phyloP scores from a whole-genome alignment of 306 rosid species.

The Prunus padus region DNA sequence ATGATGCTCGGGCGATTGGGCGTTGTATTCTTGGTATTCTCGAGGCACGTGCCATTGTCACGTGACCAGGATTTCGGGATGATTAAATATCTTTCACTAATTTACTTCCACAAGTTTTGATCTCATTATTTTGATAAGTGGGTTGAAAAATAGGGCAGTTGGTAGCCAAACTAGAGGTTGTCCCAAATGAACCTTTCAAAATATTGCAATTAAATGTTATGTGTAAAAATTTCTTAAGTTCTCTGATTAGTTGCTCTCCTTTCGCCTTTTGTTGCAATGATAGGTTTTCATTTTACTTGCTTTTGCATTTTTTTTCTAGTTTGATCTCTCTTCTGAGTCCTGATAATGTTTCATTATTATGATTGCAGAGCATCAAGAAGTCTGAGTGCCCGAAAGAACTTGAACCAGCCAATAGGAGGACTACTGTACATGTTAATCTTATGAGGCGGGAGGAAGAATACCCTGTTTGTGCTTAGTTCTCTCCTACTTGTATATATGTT shows the following conservation, averaged over 20 bases:
- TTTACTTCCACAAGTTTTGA: not conserved
- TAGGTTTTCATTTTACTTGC: not conserved
- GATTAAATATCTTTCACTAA: not conserved
- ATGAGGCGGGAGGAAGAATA: constrained; percentile 68
- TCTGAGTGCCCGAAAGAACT: constrained; percentile 92
- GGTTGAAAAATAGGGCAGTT: not conserved
- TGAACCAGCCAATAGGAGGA: constrained; percentile 58
- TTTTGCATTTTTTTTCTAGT: not conserved
- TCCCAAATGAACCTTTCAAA: not conserved
- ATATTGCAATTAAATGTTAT: not conserved
- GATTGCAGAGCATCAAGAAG: constrained; percentile 75
- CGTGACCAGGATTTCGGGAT: not conserved
- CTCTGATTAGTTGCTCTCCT: not conserved
- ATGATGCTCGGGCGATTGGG: too few relatives aligned
- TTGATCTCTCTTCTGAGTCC: not conserved
- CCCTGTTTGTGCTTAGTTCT: constrained; percentile 46
- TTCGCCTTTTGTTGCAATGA: not conserved
- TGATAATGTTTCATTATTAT: constrained; percentile 1
- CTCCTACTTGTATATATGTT: constrained; percentile 16
- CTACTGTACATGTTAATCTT: constrained; percentile 65
- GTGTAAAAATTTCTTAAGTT: not conserved
- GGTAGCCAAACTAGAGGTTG: not conserved
- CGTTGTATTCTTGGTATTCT: too few relatives aligned
- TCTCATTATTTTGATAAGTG: not conserved
- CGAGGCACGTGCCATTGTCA: too few relatives aligned